phyloP scores from a whole-genome alignment of 2,329 filamentous ascomycete genomes.

The Calonectria pseudoturangicola region DNA sequence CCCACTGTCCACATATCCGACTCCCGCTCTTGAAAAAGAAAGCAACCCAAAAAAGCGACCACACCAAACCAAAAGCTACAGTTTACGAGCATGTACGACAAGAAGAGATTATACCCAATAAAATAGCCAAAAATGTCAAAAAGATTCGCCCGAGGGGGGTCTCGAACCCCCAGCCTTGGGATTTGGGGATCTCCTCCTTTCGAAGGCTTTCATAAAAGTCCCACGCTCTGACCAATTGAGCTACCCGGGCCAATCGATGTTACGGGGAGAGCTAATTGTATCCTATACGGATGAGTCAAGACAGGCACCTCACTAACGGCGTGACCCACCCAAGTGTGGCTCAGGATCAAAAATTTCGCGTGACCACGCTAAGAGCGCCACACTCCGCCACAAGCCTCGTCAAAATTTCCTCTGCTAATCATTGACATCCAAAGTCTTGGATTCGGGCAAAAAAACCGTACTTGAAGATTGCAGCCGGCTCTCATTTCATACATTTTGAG shows the following conservation, averaged over 20 bases:
- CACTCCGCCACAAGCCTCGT: conserved; percentile 26
- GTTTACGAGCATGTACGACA: neutral
- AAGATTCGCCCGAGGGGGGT: conserved; percentile 22
- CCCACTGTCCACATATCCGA: too few species aligned
- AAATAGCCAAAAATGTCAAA: too few species aligned
- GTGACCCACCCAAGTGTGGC: neutral
- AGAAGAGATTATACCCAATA: neutral
- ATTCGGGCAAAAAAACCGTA: conserved; percentile 19
- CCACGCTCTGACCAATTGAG: conserved; percentile 60
- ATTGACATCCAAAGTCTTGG: conserved; percentile 14
- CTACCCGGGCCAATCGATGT: conserved; percentile 50
- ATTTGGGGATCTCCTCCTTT: conserved; percentile 29
- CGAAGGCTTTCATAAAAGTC: conserved; percentile 51
- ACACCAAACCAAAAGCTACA: too few species aligned
- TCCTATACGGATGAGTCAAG: conserved; percentile 4
- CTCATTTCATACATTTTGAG: neutral
- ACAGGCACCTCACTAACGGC: conserved; percentile 1
- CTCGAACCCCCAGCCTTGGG: conserved; percentile 59
- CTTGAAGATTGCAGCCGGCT: neutral
- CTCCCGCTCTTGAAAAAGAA: too few species aligned
- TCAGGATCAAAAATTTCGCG: neutral
- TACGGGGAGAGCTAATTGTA: neutral
- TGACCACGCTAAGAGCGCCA: conserved; percentile 7
- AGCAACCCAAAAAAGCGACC: too few species aligned
- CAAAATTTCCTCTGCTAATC: conserved; percentile 43